phyloP scores from a whole-genome alignment of 768 basidiomycete species.

The Leccinum arenicola region DNA sequence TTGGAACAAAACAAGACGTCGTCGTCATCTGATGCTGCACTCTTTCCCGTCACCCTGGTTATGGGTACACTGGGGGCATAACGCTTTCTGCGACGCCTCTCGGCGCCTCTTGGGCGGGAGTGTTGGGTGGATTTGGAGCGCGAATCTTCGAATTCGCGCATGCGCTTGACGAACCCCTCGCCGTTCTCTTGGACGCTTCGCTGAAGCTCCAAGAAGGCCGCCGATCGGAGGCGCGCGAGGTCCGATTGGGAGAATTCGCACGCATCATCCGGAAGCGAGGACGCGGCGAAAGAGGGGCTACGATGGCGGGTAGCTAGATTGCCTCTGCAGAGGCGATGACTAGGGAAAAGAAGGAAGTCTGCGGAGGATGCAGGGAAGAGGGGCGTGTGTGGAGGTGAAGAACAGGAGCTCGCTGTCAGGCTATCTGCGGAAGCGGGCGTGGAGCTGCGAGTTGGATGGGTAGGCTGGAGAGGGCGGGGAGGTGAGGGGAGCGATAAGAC shows the following conservation, averaged over 20 bases:
- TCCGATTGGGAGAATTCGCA: slow-evolving; percentile 27
- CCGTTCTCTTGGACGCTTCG: slow-evolving; percentile 61
- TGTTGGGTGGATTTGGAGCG: slow-evolving; percentile 41
- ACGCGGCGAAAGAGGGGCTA: slow-evolving; percentile 23
- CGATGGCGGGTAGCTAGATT: slow-evolving; percentile 8
- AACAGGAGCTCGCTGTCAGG: slow-evolving; percentile 20
- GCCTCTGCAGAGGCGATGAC: slow-evolving; percentile 13
- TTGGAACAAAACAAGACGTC: slow-evolving; percentile 53
- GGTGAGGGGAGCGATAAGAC: slow-evolving; percentile 8
- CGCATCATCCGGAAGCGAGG: slow-evolving; percentile 19
- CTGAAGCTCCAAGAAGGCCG: slow-evolving; percentile 64
- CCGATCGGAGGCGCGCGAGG: slow-evolving; percentile 50
- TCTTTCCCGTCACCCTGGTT: slow-evolving; percentile 16
- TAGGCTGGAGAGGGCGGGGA: slow-evolving; percentile 9
- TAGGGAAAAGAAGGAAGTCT: slow-evolving; percentile 47
- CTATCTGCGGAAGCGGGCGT: slow-evolving; percentile 31
- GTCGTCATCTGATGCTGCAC: slow-evolving; percentile 35
- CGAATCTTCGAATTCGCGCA: slow-evolving; percentile 68
- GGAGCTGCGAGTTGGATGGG: slow-evolving; percentile 26
- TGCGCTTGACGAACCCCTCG: slow-evolving; percentile 65
- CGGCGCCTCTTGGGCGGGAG: slow-evolving; percentile 38
- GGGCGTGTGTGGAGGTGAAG: slow-evolving; percentile 32
- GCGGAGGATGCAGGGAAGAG: slow-evolving; percentile 47
- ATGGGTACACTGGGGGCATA: slow-evolving; percentile 25
- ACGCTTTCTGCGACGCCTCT: slow-evolving; percentile 44